These are phyloP conservation scores for bread wheat (Triticum aestivum) DNA, from an alignment of 176 grass and related monocot species.

Conservation along the genomic window DNA sequence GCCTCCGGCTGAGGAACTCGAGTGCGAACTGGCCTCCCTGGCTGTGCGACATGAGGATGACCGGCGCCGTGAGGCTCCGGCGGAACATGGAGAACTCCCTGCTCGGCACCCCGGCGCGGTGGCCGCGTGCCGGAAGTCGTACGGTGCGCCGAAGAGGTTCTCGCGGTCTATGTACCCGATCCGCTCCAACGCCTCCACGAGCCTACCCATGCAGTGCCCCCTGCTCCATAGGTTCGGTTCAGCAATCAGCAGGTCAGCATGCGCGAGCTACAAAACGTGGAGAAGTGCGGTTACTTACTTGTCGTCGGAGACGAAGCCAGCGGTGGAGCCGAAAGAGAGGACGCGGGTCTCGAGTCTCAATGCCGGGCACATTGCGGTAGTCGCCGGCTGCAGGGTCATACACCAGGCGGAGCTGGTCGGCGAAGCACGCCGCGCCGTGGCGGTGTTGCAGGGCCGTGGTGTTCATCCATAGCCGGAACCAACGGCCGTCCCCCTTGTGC, in stretches of 20 bases:
- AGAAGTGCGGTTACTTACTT: no score
- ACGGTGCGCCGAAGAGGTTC: no score
- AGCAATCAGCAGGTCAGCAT: no score
- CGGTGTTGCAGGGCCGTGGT: not conserved
- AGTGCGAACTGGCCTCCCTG: slow-evolving; percentile 8
- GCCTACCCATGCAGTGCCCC: not conserved
- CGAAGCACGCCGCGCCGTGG: not conserved
- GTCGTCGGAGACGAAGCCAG: not conserved
- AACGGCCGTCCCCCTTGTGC: not conserved
- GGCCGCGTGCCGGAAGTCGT: no score
- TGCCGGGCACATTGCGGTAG: not conserved
- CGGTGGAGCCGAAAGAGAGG: slow-evolving; percentile 19
- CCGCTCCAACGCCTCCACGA: no score
- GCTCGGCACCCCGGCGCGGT: not conserved
- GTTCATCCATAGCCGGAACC: slow-evolving; percentile 32
- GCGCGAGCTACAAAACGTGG: no score
- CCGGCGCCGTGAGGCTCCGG: not conserved
- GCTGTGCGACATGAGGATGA: slow-evolving; percentile 17
- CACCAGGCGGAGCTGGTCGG: slow-evolving; percentile 26
- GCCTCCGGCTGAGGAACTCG: slow-evolving; percentile 31
- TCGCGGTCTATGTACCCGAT: no score
- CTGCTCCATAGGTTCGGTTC: not conserved
- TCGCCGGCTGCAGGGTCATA: not conserved
- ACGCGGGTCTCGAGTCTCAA: slow-evolving; percentile 13
- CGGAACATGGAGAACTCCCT: not conserved